phyloP scores from a whole-genome alignment of 2,329 filamentous ascomycete genomes.

The Raffaelea ambrosiae region DNA sequence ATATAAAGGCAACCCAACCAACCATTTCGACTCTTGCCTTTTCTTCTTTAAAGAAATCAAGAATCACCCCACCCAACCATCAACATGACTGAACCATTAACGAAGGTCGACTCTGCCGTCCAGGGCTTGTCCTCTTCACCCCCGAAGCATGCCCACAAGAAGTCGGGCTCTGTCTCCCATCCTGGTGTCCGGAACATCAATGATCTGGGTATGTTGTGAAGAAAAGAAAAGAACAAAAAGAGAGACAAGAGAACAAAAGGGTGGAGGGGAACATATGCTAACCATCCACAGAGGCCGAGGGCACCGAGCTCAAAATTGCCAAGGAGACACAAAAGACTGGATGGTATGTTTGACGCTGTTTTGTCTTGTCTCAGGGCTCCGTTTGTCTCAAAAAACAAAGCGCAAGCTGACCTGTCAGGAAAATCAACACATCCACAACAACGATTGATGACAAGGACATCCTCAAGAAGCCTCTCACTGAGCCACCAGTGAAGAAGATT shows the following conservation, averaged over 20 bases:
- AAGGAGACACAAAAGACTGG: slow-evolving; percentile 80
- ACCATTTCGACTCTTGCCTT: no score
- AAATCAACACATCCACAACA: slow-evolving; percentile 78
- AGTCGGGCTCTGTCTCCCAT: slow-evolving; percentile 49
- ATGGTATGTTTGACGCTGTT: slow-evolving; percentile 52
- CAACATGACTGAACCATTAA: slow-evolving; percentile 50
- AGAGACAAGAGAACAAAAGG: no score
- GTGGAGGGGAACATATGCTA: background rate
- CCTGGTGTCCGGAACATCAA: slow-evolving; percentile 73
- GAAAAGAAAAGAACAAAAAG: no score
- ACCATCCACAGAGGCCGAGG: slow-evolving; percentile 55
- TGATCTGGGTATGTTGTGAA: slow-evolving; percentile 76
- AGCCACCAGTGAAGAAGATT: slow-evolving; percentile 84
- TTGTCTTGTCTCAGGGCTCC: background rate
- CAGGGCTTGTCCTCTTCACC: slow-evolving; percentile 65
- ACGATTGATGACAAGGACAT: slow-evolving; percentile 75
- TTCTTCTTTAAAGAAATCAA: no score
- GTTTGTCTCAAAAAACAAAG: background rate
- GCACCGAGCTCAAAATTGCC: slow-evolving; percentile 63
- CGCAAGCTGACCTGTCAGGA: slow-evolving; percentile 46
- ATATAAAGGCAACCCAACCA: no score
- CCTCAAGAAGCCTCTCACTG: slow-evolving; percentile 72
- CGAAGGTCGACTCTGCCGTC: slow-evolving; percentile 88
- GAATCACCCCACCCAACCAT: background rate
- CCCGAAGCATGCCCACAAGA: slow-evolving; percentile 47